Percentiles rank a stretch among this genome's conserved stretches.
phyloP scores from a whole-genome alignment of 495 filamentous ascomycete genomes.

The Penicillium longicatenatum region DNA sequence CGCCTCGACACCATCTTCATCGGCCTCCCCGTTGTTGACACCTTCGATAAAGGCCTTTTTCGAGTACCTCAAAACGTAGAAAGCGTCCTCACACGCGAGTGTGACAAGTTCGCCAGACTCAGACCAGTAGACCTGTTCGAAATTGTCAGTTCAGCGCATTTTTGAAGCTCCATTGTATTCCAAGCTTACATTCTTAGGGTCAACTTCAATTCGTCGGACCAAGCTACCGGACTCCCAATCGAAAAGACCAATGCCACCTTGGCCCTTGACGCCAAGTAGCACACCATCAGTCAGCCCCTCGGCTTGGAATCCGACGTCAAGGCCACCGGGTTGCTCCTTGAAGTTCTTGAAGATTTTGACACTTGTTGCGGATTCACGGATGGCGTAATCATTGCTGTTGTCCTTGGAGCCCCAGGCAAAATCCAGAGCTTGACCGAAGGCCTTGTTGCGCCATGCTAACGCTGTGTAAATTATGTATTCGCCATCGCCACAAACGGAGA shows the following conservation, averaged over 20 bases:
- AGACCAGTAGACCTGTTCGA: constrained; percentile 87
- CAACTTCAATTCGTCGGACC: constrained; percentile 93
- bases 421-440: constrained; percentile 91
- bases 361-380: constrained; percentile 87
- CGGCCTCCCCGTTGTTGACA: constrained; percentile 74
- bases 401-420: constrained; percentile 98
- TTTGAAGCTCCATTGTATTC: constrained; percentile 5
- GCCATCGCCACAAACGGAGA: constrained; percentile 94
- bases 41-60: constrained; percentile 84
- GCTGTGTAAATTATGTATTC: constrained; percentile 99
- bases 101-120: constrained; percentile 92
- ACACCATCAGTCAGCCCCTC: constrained; percentile 90
- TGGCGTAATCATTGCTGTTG: constrained; percentile 97
- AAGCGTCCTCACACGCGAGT: constrained; percentile 92
- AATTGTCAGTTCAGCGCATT: constrained; percentile 11
- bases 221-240: constrained; percentile 92
- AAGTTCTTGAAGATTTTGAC: constrained; percentile 98
- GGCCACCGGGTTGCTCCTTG: constrained; percentile 82
- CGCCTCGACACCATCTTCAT: constrained; percentile 97
- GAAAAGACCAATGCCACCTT: constrained; percentile 92
- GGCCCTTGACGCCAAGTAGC: constrained; percentile 91
- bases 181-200: constrained; percentile 69
- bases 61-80: constrained; percentile 90
- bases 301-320: constrained; percentile 95
- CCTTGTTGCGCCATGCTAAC: constrained; percentile 95